Conservation (phyloP, 1,139 yeast genomes). For the Lodderomyces oxycetoniae region DNA sequence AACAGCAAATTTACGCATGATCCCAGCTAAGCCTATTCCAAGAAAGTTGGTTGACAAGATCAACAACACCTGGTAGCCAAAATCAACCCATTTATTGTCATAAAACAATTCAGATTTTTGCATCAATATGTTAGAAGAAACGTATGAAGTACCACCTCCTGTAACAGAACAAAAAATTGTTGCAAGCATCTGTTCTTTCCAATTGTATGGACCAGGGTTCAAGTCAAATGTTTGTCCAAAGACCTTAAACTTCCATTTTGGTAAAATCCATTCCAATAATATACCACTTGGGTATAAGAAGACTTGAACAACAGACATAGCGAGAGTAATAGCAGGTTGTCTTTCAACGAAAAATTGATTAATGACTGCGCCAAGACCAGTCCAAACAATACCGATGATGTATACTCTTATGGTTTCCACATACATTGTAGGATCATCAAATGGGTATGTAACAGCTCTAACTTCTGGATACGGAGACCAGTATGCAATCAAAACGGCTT, state of each 20-base stretch:
- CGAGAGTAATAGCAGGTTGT: conserved; percentile 45
- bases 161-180: conserved; percentile 24
- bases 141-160: conserved; percentile 32
- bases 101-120: conserved; percentile 35
- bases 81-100: conserved; percentile 38
- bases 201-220: conserved; percentile 29
- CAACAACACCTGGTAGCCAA: conserved; percentile 46
- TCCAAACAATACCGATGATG: conserved; percentile 49
- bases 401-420: conserved; percentile 58
- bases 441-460: conserved; percentile 52
- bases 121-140: conserved; percentile 18
- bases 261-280: conserved; percentile 19
- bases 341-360: conserved; percentile 57
- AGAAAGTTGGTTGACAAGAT: conserved; percentile 52
- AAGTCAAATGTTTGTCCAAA: conserved; percentile 13
- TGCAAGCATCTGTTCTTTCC: conserved; percentile 27
- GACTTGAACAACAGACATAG: conserved; percentile 31
- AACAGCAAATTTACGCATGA: conserved; percentile 51
- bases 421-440: conserved; percentile 47
- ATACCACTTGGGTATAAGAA: conserved; percentile 25
- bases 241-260: conserved; percentile 15
- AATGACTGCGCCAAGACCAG: conserved; percentile 48
- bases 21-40: conserved; percentile 64
- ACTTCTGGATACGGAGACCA: conserved; percentile 67
- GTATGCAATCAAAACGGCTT: conserved; percentile 47